phyloP scores from a whole-genome alignment of 805 yeast genomes.

The Cyberlindnera nakhonratchasimensis region DNA sequence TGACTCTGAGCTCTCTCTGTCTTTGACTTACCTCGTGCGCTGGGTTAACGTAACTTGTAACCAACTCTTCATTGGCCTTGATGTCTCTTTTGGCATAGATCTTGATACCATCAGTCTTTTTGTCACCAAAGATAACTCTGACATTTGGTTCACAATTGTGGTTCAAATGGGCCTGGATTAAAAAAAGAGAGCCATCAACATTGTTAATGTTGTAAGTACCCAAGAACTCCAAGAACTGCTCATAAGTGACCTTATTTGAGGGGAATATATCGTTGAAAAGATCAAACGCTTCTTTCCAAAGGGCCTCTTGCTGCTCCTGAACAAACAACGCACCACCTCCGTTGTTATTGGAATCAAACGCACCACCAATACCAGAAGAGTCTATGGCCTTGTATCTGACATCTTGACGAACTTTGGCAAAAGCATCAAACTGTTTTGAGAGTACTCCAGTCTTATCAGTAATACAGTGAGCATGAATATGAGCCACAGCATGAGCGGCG shows the following conservation, averaged over 20 bases:
- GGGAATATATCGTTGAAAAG: constrained; percentile 49
- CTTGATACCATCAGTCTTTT: constrained; percentile 49
- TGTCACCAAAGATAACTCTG: constrained; percentile 43
- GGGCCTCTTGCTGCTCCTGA: constrained; percentile 49
- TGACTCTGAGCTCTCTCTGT: constrained; percentile 59
- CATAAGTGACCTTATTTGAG: constrained; percentile 36
- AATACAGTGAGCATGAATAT: constrained; percentile 44
- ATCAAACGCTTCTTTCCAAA: constrained; percentile 59
- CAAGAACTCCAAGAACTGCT: constrained; percentile 55
- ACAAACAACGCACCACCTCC: constrained; percentile 53
- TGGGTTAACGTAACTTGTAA: constrained; percentile 70
- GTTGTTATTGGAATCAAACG: constrained; percentile 41
- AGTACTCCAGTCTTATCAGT: constrained; percentile 41
- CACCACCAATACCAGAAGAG: constrained; percentile 41
- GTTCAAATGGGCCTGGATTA: constrained; percentile 66
- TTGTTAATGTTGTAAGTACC: constrained; percentile 78
- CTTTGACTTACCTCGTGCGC: constrained; percentile 58
- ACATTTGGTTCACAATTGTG: constrained; percentile 77
- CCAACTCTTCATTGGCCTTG: constrained; percentile 61
- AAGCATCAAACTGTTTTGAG: constrained; percentile 48
- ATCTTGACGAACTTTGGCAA: constrained; percentile 71
- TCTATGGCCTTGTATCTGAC: constrained; percentile 56
- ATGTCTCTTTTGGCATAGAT: constrained; percentile 59
- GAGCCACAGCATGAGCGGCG: constrained; percentile 62
- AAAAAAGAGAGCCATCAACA: constrained; percentile 57